Percentiles rank a stretch among this genome's conserved stretches.
These are phyloP conservation scores for Bonia amplexicaulis DNA, from an alignment of 176 grass and related monocot species.

Conservation along the genomic window DNA sequence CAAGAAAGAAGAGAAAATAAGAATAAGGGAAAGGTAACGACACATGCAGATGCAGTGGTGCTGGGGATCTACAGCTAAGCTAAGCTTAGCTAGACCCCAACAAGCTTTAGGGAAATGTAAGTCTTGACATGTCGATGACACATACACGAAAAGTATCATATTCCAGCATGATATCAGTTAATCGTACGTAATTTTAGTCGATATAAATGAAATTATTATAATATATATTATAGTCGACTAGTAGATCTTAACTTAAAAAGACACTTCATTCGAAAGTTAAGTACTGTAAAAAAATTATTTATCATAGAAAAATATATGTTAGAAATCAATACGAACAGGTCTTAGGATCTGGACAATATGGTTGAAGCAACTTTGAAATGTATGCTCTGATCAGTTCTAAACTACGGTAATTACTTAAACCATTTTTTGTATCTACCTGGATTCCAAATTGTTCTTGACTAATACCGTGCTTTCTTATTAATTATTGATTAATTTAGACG, in stretches of 20 bases:
- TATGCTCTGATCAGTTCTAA: background rate
- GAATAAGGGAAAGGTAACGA: background rate
- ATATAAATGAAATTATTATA: too few relatives aligned
- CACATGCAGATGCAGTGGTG: background rate
- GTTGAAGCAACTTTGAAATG: background rate
- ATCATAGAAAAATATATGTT: too few relatives aligned
- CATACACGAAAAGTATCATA: background rate
- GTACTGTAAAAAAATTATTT: too few relatives aligned
- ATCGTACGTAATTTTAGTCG: background rate
- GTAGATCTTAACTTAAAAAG: too few relatives aligned
- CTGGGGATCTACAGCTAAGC: background rate
- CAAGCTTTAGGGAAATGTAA: background rate
- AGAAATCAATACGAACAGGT: too few relatives aligned
- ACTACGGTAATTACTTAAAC: background rate
- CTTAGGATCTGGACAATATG: background rate
- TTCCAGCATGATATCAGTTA: background rate
- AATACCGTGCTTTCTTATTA: background rate
- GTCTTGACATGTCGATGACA: background rate
- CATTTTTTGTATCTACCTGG: background rate
- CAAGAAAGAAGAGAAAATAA: background rate
- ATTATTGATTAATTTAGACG: background rate
- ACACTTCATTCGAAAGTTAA: too few relatives aligned
- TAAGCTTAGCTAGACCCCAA: background rate
- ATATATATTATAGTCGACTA: too few relatives aligned
- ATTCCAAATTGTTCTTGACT: background rate